Evolutionary conservation across 306 rosid genomes (phyloP).

Genomic region (Casuarina glauca): DNA sequence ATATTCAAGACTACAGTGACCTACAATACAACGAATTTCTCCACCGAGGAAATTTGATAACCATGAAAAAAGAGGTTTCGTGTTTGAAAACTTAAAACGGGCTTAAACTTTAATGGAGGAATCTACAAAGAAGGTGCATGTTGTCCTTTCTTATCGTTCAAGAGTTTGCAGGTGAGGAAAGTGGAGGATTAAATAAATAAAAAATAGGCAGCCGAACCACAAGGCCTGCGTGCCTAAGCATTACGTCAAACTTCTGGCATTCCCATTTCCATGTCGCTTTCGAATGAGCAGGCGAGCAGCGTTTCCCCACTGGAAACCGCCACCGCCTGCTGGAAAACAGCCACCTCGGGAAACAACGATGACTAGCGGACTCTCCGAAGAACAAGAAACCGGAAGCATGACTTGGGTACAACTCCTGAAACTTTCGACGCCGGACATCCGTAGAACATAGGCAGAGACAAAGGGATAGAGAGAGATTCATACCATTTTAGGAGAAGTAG

Average conservation of each 20-base stretch:
- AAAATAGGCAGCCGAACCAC: background rate
- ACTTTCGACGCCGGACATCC: too few relatives aligned
- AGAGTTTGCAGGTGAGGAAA: background rate
- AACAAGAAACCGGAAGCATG: too few relatives aligned
- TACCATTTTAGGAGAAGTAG: background rate
- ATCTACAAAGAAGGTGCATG: background rate
- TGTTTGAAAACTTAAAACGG: too few relatives aligned
- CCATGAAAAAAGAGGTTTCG: too few relatives aligned
- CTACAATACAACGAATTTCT: too few relatives aligned
- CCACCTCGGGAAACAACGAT: background rate
- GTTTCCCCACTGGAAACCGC: slow-evolving; percentile 18
- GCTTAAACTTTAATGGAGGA: too few relatives aligned
- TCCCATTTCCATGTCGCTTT: background rate
- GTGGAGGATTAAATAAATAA: background rate
- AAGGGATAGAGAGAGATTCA: background rate
- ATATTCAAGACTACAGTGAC: too few relatives aligned
- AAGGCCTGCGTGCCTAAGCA: background rate
- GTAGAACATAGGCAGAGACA: background rate
- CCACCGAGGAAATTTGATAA: too few relatives aligned
- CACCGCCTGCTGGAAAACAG: slow-evolving; percentile 20
- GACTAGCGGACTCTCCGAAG: too few relatives aligned
- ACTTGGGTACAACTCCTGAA: too few relatives aligned
- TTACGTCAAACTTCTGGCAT: background rate
- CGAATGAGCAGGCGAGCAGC: background rate
- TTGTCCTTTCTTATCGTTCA: background rate